A percentile compares a stretch with the other conserved stretches of the same genome.
Conservation (phyloP, 2,329 filamentous ascomycete species). For the Colletotrichum sp. region DNA sequence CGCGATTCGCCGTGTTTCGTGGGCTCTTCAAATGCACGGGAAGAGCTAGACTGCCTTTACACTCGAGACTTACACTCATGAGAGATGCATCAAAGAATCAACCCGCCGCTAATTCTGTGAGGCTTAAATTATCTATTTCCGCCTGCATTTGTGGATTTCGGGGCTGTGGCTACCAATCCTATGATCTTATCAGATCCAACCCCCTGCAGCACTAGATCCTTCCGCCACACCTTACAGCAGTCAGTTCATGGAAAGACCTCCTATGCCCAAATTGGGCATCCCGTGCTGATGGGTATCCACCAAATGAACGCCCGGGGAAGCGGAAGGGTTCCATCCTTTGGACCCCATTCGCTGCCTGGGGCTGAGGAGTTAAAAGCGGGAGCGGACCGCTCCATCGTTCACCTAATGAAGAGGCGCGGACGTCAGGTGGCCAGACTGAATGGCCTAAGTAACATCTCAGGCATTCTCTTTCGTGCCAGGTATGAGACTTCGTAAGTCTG, state of each 20-base stretch:
- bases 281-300: not conserved
- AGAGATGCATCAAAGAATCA: fast-evolving
- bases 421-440: too few relatives aligned
- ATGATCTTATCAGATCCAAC: not conserved
- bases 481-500: too few relatives aligned
- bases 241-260: fast-evolving
- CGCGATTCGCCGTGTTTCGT: fast-evolving
- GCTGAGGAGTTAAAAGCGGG: fast-evolving
- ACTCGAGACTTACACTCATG: not conserved
- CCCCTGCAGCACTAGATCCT: not conserved
- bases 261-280: not conserved
- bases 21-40: too few relatives aligned
- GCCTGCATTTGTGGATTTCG: not conserved
- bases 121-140: not conserved
- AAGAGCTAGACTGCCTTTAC: fast-evolving
- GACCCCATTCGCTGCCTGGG: not conserved
- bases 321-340: fast-evolving
- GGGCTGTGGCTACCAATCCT: not conserved
- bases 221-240: not conserved
- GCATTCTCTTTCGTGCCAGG: too few relatives aligned
- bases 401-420: too few relatives aligned
- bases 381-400: not conserved
- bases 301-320: not conserved
- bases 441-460: too few relatives aligned
- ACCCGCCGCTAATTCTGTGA: not conserved